A percentile compares a stretch with the other conserved stretches of the same genome.
Evolutionary conservation across 305 asterid species (phyloP).

Genomic region (Solanum chacoense): DNA sequence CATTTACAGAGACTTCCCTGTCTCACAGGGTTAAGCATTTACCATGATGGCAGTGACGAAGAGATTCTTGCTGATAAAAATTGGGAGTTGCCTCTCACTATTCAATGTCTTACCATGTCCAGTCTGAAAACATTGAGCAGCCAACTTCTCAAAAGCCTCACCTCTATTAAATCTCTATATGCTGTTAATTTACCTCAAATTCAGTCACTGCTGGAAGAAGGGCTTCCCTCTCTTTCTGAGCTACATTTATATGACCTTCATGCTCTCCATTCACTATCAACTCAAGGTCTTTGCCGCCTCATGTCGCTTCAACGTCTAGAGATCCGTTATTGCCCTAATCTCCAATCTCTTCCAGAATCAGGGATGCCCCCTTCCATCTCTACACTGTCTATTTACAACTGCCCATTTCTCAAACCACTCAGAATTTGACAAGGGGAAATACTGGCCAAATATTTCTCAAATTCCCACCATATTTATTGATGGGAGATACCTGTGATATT

Average conservation of each 20-base stretch:
- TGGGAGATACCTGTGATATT: not conserved
- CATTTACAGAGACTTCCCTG: not conserved
- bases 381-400: not conserved
- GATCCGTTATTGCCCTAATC: not conserved
- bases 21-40: not conserved
- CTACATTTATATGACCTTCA: not conserved
- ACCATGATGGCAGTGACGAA: not conserved
- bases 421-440: not conserved
- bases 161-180: not conserved
- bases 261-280: not conserved
- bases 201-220: not conserved
- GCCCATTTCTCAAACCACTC: not conserved
- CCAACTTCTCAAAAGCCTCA: not conserved
- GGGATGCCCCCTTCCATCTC: not conserved
- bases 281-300: not conserved
- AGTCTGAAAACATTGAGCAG: not conserved
- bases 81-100: slow-evolving; percentile 4
- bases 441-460: not conserved
- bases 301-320: not conserved
- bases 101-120: fast-evolving
- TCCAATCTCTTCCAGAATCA: not conserved
- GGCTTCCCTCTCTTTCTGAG: not conserved
- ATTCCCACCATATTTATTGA: not conserved
- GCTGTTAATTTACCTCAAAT: not conserved
- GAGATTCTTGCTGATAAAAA: not conserved